phyloP scores from a whole-genome alignment of 805 yeast genomes.

The Lipomyces sp. region DNA sequence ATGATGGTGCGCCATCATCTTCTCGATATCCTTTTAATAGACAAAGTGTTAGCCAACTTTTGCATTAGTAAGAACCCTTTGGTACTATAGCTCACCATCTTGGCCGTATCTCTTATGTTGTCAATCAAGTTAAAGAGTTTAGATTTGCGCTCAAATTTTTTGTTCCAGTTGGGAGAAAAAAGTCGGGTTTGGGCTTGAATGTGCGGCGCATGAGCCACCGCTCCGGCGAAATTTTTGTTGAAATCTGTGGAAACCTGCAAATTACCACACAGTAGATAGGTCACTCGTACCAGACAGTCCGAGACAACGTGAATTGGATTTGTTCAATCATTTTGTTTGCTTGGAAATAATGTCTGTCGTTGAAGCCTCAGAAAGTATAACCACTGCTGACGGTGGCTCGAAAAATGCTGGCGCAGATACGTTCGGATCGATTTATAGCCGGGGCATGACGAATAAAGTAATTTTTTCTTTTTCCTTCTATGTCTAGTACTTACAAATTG shows the following conservation, averaged over 20 bases:
- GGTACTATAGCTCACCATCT: not conserved
- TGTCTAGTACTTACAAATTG: not conserved
- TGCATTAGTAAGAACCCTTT: not conserved
- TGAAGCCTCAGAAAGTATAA: not conserved
- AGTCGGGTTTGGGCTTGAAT: not conserved
- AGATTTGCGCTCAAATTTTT: not conserved
- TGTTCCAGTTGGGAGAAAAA: not conserved
- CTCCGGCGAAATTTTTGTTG: not conserved
- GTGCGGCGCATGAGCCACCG: not conserved
- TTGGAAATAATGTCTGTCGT: slow-evolving; percentile 14
- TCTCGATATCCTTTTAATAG: slow-evolving; percentile 10
- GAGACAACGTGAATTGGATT: not conserved
- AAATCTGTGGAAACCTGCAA: not conserved
- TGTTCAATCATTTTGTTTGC: not conserved
- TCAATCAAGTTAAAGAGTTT: no score
- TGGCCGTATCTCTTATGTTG: not conserved
- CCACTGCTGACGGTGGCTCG: not conserved
- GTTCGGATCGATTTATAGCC: slow-evolving; percentile 3
- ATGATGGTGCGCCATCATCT: slow-evolving; percentile 61
- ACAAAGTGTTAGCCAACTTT: not conserved
- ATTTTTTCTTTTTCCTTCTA: not conserved
- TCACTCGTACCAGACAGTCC: not conserved
- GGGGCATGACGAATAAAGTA: slow-evolving; percentile 13
- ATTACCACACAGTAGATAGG: not conserved
- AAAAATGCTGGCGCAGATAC: not conserved